Evolutionary conservation across 2,329 filamentous ascomycete species (phyloP).

Genomic region (Botryotinia narcissicola): DNA sequence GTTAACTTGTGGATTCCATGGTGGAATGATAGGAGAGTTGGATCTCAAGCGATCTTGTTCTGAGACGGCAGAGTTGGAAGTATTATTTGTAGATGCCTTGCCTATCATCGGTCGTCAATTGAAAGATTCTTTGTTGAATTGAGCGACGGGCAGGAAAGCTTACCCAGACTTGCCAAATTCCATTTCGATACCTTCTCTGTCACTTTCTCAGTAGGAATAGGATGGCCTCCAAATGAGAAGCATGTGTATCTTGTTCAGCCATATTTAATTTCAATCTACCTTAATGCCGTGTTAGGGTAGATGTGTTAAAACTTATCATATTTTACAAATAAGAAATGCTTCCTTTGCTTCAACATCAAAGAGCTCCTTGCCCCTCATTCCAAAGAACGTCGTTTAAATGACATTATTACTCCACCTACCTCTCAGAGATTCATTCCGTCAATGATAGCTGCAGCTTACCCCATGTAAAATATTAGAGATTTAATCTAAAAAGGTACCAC

Average conservation of each 20-base stretch:
- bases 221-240: slow-evolving; percentile 20
- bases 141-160: background rate
- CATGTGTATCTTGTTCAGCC: slow-evolving; percentile 19
- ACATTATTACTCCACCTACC: slow-evolving; percentile 2
- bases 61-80: background rate
- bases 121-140: background rate
- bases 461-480: background rate
- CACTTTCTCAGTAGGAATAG: slow-evolving; percentile 8
- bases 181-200: background rate
- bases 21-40: slow-evolving; percentile 7
- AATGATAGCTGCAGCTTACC: background rate
- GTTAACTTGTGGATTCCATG: slow-evolving; percentile 19
- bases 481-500: background rate
- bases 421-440: slow-evolving; percentile 2
- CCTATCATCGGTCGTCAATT: background rate
- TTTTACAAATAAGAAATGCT: background rate
- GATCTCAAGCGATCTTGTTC: slow-evolving; percentile 12
- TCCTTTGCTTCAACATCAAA: background rate
- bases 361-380: background rate
- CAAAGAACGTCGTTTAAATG: background rate
- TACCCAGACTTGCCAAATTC: slow-evolving; percentile 12
- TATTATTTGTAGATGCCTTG: slow-evolving; percentile 13
- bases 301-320: background rate
- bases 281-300: background rate
- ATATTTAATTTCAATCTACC: background rate